Conservation (phyloP, 73 alveolate genomes). For the Blepharisma japonicum region DNA sequence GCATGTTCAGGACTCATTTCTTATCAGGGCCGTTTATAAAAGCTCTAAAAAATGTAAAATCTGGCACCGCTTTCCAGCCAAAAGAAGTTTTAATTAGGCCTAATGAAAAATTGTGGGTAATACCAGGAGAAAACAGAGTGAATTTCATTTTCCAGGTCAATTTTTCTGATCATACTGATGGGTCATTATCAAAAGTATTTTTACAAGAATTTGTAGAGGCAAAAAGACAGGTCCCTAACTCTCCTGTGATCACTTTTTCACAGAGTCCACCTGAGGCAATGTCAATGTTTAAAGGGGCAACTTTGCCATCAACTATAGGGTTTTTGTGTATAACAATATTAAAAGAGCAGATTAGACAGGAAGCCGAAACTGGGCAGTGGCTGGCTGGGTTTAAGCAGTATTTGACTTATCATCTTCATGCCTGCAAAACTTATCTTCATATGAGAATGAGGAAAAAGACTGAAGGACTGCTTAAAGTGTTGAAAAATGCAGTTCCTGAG, state of each 20-base stretch:
- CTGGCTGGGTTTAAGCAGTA: slow-evolving; percentile 54
- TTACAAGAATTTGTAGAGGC: slow-evolving; percentile 22
- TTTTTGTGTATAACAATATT: background rate
- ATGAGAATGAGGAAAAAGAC: slow-evolving; percentile 66
- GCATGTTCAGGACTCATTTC: slow-evolving; percentile 25
- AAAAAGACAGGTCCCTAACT: background rate
- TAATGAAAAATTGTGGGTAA: background rate
- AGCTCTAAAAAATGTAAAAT: background rate
- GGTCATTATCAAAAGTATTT: background rate
- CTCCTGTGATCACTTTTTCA: slow-evolving; percentile 14
- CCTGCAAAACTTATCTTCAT: slow-evolving; percentile 50
- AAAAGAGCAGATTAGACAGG: background rate
- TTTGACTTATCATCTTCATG: slow-evolving; percentile 51
- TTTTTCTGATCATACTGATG: background rate
- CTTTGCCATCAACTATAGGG: background rate
- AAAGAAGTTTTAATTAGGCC: background rate
- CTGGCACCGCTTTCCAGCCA: background rate
- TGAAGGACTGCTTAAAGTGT: slow-evolving; percentile 34
- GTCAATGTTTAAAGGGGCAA: background rate
- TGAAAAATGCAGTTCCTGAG: slow-evolving; percentile 46
- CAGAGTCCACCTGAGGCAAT: background rate
- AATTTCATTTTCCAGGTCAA: background rate
- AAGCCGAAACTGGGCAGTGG: slow-evolving; percentile 11
- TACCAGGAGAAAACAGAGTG: slow-evolving; percentile 19
- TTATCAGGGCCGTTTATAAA: background rate